Evolutionary conservation across 148 eudicot genomes (phyloP), one percentile per base, ranked within the genome.

Genomic region (Gaultheria prostrata): DNA sequence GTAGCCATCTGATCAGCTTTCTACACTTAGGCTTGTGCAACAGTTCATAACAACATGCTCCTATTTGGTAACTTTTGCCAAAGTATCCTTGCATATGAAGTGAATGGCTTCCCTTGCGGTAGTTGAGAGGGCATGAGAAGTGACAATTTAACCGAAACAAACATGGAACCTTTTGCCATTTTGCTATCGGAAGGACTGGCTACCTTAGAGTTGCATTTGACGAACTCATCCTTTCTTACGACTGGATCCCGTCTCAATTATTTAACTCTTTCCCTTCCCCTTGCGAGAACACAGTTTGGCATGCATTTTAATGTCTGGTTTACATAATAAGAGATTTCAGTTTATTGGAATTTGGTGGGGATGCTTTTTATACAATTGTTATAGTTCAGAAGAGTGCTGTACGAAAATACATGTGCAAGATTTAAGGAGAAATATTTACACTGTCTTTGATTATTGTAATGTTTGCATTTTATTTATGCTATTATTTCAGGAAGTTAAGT

Each of bases 381-480:
- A 15, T 46, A 48, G 78, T 18, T 51, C 15, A 18, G 26, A 30
- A 3, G n/a, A 10, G 33, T 21, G 13, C 15, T 18, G n/a, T 48
- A 53, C 35, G 51, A 21, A 50, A 71, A 20, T 14, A 12, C 5
- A 32, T 28, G 61, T 63, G 43, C 28, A 32, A 30, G 56, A 53
- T 53, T 57, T 4, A 39, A 39, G 33, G 3, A 74, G 20, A 74
- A 13, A 77, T 17, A n/a, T 82, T 35, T 74, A 33, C 32, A 13
- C 33, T 24, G 21, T 51, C 54, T 79, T 63, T 65, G 51, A 26
- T 53, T 53, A 50, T 84, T 21, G 26, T 84, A 54, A 45, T 43
- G 1, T 59, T 56, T 57, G 71, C 28, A 54, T 80, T 18, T 17
- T 51, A 13, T 48, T 26, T 30, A 21, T 53, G 51, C 75, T 15